Conservation (phyloP, 805 yeast genomes). For the Barnettozyma sp. region DNA sequence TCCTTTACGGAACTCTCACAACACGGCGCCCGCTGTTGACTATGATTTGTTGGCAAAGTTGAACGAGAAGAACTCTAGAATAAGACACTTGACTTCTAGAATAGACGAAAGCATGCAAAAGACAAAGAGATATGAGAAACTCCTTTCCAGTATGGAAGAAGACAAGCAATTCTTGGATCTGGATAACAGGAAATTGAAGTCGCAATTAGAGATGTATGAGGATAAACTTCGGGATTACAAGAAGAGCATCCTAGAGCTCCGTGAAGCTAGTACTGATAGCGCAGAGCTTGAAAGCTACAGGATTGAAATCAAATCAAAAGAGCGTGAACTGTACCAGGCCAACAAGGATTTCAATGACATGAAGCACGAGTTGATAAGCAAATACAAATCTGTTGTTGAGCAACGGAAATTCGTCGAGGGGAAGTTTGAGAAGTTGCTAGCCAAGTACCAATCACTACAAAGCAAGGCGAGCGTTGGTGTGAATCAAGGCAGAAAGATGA, state of each 20-base stretch:
- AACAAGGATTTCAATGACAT: conserved; percentile 26
- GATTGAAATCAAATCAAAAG: conserved; percentile 12
- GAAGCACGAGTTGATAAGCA: conserved; percentile 27
- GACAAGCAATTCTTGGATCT: conserved; percentile 25
- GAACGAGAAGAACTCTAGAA: conserved; percentile 20
- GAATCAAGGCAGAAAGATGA: conserved; percentile 19
- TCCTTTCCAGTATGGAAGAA: conserved; percentile 27
- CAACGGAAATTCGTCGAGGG: conserved; percentile 25
- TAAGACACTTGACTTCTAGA: conserved; percentile 20
- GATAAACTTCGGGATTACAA: conserved; percentile 28
- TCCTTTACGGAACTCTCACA: background rate
- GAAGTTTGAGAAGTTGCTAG: conserved; percentile 28
- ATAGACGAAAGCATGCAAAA: conserved; percentile 23
- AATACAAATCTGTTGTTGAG: conserved; percentile 20
- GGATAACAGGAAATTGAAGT: conserved; percentile 30
- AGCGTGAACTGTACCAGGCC: conserved; percentile 11
- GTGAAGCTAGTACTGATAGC: conserved; percentile 7
- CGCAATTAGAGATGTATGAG: conserved; percentile 24
- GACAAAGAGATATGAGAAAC: conserved; percentile 25
- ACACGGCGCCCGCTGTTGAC: conserved; percentile 5
- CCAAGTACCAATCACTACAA: conserved; percentile 22
- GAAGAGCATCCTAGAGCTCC: conserved; percentile 16
- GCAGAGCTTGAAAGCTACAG: conserved; percentile 14
- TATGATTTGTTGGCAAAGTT: conserved; percentile 25
- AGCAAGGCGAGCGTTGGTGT: conserved; percentile 22